These are phyloP conservation scores for Actinomortierella wolfii DNA, from an alignment of 371 early-diverging fungal species.

Conservation along the genomic window DNA sequence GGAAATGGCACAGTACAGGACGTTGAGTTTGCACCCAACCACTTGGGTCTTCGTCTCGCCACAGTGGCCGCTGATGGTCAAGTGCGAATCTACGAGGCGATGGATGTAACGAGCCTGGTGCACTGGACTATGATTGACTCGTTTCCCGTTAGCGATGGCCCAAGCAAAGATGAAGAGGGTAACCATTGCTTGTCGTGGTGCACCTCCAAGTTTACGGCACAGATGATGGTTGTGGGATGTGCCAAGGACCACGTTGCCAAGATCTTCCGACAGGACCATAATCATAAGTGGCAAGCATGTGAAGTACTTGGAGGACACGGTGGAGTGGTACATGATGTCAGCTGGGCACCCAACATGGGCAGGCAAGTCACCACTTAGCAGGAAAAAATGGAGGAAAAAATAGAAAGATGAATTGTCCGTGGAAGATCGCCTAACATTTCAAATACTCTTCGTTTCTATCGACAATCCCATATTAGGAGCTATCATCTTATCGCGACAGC, in stretches of 20 bases:
- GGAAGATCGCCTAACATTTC: too few relatives aligned
- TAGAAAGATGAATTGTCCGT: too few relatives aligned
- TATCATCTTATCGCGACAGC: constrained; percentile 95
- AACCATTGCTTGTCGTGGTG: constrained; percentile 89
- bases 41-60: constrained; percentile 80
- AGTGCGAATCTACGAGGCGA: constrained; percentile 89
- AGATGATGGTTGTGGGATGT: constrained; percentile 88
- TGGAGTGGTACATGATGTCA: constrained; percentile 78
- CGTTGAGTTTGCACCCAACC: constrained; percentile 88
- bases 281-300: constrained; percentile 68
- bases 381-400: too few relatives aligned
- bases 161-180: constrained; percentile 59
- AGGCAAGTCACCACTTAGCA: constrained; percentile 42
- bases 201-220: constrained; percentile 74
- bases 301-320: constrained; percentile 72
- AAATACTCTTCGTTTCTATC: too few relatives aligned
- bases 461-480: too few relatives aligned
- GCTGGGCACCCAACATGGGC: constrained; percentile 91
- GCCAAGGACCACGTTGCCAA: constrained; percentile 82
- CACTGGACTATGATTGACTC: constrained; percentile 85
- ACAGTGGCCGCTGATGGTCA: constrained; percentile 86
- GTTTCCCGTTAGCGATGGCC: constrained; percentile 53
- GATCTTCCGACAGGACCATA: constrained; percentile 67
- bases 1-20: constrained; percentile 80
- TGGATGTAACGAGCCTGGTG: constrained; percentile 78